Evolutionary conservation across 257 asterid species (phyloP), one percentile per base, ranked within the genome.

Genomic region (Osmanthus fragrans): DNA sequence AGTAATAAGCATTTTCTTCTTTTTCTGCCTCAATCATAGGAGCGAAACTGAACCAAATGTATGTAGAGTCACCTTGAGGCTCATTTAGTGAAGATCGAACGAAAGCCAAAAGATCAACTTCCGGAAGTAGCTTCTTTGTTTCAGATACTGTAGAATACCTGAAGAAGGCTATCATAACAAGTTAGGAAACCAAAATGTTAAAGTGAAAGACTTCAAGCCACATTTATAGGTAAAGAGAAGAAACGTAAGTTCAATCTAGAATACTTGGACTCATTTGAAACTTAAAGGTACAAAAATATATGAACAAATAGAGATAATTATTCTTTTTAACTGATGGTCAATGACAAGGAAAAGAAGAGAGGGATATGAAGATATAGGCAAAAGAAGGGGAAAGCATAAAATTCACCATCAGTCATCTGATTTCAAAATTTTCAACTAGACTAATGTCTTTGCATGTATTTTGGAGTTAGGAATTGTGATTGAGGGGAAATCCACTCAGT

Each of bases 131-230:
- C 74, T 82, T 76, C 47, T 80, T 76, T 66, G 77, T 73, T 75
- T 83, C 75, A 36, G 92, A 66, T 45, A 83, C 70, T 47, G 96
- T 84, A 27, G 93, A 88, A 85, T 87, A 91, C 91, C 98, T 92
- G 98, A 83, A 88, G 89, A 79, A 72, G 84, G 88, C 95, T 87
- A 88, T 80, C 92, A 79, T 76, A 64, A 80, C 83, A 88, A 86
- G 88, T 90, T 77, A 87, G 87, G 84, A 81, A 76, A 42, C 80
- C 70, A 47, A 47, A 86, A 79, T 65, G 45, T 80, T 78, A 79
- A 76, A 40, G 67, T 51, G 76, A 36, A 18, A 66, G 45, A 81
- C 56, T 25, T 29, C 39, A 74, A 76, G 76, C 58, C 19, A 72
- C 16, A 67, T 37, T 13, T 56, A 83, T n/a, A 23, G 2, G 25